Evolutionary conservation across 257 asterid genomes (phyloP).

Genomic region (Ballota nigra): DNA sequence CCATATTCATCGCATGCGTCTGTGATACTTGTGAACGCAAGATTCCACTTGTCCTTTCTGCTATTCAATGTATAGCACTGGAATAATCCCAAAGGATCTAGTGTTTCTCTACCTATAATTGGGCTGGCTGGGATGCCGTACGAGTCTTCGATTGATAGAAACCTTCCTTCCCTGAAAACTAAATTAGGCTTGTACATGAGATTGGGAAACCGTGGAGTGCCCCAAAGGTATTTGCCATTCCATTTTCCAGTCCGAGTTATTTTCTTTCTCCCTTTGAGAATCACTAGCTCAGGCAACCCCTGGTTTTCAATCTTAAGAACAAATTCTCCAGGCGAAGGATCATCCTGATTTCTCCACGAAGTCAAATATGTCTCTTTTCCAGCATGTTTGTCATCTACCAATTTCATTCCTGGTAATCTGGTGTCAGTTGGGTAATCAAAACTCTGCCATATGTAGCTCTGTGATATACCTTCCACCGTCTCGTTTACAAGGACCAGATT

Average conservation of each 20-base stretch:
- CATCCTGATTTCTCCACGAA: background rate
- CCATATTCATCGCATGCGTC: conserved; percentile 22
- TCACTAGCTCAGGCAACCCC: too few relatives aligned
- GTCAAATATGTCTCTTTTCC: background rate
- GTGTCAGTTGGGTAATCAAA: too few relatives aligned
- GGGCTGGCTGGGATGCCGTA: conserved; percentile 23
- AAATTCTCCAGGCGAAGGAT: conserved; percentile 19
- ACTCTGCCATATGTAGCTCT: too few relatives aligned
- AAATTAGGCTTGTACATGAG: background rate
- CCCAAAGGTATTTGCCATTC: conserved; percentile 32
- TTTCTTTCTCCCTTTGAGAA: conserved; percentile 4
- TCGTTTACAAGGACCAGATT: too few relatives aligned
- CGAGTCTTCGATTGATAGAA: background rate
- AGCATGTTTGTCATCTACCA: conserved; percentile 4
- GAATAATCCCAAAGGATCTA: background rate
- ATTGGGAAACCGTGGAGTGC: conserved; percentile 2
- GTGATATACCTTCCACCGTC: too few relatives aligned
- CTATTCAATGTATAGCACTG: background rate
- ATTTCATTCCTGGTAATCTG: too few relatives aligned
- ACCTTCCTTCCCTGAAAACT: background rate
- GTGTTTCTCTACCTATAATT: background rate
- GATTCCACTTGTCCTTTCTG: conserved; percentile 18
- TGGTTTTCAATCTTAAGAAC: conserved; percentile 15
- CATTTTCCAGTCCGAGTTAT: conserved; percentile 20
- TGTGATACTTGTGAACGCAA: background rate